Evolutionary conservation across 225 moss, liverwort and hornwort species (phyloP).

Genomic region (Physcomitrium patens): DNA sequence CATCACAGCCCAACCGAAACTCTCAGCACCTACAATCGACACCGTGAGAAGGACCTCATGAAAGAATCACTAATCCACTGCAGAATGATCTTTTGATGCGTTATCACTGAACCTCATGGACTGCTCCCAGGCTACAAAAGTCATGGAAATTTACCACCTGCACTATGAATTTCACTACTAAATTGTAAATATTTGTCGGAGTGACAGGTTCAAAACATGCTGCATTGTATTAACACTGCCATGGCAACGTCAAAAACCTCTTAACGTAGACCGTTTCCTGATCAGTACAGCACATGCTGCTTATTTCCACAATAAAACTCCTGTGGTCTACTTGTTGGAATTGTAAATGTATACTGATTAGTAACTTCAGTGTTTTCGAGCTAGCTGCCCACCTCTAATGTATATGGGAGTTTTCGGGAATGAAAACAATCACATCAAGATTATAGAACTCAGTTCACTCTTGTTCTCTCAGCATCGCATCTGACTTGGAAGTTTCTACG

Average conservation of each 20-base stretch:
- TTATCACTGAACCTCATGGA: not conserved
- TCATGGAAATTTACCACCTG: constrained; percentile 18
- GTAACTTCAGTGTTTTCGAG: not conserved
- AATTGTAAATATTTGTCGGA: not conserved
- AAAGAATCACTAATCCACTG: not conserved
- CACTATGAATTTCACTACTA: not conserved
- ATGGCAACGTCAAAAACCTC: not conserved
- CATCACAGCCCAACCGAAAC: not conserved
- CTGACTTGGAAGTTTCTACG: not conserved
- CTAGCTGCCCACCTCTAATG: constrained; percentile 9
- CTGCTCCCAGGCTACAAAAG: not conserved
- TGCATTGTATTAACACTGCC: not conserved
- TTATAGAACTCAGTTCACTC: constrained; percentile 5
- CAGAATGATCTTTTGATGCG: not conserved
- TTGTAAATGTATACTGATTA: not conserved
- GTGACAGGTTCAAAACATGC: not conserved
- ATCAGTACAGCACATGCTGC: no score
- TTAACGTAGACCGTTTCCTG: not conserved
- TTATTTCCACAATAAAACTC: not conserved
- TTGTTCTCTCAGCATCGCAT: not conserved
- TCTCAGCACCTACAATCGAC: not conserved
- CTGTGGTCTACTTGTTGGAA: not conserved
- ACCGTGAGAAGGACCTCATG: not conserved
- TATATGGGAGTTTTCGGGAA: constrained; percentile 13
- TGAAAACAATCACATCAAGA: constrained; percentile 15